Evolutionary conservation across 1,284 basidiomycete genomes (phyloP).

Genomic region (Papiliotrema fonsecae): DNA sequence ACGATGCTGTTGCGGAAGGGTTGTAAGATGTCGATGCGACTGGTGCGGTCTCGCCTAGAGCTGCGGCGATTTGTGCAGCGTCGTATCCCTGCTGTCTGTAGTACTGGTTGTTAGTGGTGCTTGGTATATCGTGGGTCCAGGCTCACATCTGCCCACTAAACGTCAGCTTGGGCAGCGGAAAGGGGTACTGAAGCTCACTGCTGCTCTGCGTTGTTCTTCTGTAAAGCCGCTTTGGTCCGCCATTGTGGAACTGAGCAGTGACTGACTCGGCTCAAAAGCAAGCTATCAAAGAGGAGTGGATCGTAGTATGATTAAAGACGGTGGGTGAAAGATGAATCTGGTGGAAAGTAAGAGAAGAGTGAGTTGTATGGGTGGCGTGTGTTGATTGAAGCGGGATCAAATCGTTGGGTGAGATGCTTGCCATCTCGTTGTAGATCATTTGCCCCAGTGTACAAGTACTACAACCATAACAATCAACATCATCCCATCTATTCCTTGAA

Average conservation of each 20-base stretch:
- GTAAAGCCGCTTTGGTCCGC: constrained; percentile 7
- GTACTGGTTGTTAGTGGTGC: constrained; percentile 30
- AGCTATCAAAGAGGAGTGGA: neutral
- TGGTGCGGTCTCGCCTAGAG: constrained; percentile 12
- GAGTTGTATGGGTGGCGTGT: neutral
- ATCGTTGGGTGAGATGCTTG: no score
- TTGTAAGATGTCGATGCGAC: constrained; percentile 4
- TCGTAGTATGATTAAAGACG: neutral
- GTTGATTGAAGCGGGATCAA: neutral
- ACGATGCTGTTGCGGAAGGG: neutral
- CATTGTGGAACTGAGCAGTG: constrained; percentile 1
- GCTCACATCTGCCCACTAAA: constrained; percentile 14
- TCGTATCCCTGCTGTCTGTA: constrained; percentile 48
- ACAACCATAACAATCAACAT: neutral
- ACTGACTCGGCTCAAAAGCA: neutral
- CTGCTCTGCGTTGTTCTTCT: constrained; percentile 9
- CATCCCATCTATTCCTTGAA: neutral
- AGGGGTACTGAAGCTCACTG: constrained; percentile 5
- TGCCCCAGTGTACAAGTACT: no score
- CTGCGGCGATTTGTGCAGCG: constrained; percentile 24
- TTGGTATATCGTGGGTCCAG: neutral
- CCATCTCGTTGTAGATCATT: no score
- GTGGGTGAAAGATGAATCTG: neutral
- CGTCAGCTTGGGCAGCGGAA: neutral
- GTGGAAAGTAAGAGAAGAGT: neutral